Conservation (phyloP, 176 grass and related monocot species). For the Typha latifolia region DNA sequence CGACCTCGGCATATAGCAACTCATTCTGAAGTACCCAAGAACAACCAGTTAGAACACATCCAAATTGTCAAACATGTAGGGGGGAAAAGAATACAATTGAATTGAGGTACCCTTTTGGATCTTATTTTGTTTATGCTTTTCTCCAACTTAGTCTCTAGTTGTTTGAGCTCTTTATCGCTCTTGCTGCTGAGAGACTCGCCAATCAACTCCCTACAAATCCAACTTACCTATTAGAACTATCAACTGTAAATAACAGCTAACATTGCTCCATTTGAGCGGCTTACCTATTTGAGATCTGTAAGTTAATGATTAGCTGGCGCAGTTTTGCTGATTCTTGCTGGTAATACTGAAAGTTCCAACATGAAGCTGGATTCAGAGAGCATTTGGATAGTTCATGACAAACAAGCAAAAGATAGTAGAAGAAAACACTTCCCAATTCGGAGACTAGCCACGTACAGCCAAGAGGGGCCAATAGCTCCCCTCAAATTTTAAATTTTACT, state of each 20-base stretch:
- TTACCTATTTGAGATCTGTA: constrained; percentile 80
- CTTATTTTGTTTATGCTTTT: constrained; percentile 75
- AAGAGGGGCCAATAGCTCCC: no score
- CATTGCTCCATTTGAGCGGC: neutral
- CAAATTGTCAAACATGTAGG: no score
- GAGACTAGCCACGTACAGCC: no score
- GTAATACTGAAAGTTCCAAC: constrained; percentile 53
- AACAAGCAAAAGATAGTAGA: no score
- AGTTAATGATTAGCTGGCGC: constrained; percentile 38
- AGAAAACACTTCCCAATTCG: no score
- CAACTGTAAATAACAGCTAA: neutral
- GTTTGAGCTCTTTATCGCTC: constrained; percentile 46
- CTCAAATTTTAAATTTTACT: no score
- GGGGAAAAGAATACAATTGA: neutral
- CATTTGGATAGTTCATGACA: neutral
- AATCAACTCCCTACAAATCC: constrained; percentile 35
- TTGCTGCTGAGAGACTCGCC: constrained; percentile 47
- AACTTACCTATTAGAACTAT: constrained; percentile 2
- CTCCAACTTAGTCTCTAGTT: constrained; percentile 60
- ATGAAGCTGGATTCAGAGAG: neutral
- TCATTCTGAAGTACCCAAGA: constrained; percentile 45
- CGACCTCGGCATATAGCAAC: constrained; percentile 41
- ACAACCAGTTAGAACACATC: neutral
- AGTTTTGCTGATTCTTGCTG: constrained; percentile 74
- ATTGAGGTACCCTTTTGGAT: constrained; percentile 50